phyloP scores from a whole-genome alignment of 495 filamentous ascomycete species.

The Pseudotulostoma volvatum region DNA sequence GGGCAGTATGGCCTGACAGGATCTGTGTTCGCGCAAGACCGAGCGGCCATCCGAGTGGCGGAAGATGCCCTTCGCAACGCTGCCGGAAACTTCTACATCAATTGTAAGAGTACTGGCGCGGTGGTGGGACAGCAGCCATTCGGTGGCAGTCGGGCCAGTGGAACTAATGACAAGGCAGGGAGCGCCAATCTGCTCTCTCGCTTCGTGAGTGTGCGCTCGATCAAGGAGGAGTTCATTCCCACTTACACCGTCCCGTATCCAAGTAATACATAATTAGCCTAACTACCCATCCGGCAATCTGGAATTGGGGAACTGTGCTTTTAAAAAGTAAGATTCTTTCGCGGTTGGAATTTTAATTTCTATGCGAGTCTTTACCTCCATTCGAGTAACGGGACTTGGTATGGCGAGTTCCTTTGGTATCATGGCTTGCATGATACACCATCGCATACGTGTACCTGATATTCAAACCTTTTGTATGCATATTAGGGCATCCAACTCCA shows the following conservation, averaged over 20 bases:
- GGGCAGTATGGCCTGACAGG: slow-evolving; percentile 69
- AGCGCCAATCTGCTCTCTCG: slow-evolving; percentile 56
- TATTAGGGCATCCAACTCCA: too few species aligned
- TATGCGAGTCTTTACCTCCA: too few species aligned
- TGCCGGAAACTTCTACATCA: slow-evolving; percentile 84
- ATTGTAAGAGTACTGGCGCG: slow-evolving; percentile 83
- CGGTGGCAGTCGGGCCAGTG: slow-evolving; percentile 69
- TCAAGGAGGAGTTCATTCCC: slow-evolving; percentile 79
- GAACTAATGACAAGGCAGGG: slow-evolving; percentile 87
- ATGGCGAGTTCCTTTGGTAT: too few species aligned
- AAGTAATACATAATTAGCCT: slow-evolving; percentile 44
- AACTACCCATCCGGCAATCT: too few species aligned
- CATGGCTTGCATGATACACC: too few species aligned
- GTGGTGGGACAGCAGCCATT: slow-evolving; percentile 90
- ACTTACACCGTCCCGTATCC: slow-evolving; percentile 59
- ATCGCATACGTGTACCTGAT: too few species aligned
- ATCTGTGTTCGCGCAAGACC: slow-evolving; percentile 59
- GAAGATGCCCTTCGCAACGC: slow-evolving; percentile 60
- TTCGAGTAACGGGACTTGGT: too few species aligned
- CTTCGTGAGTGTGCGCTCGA: slow-evolving; percentile 68
- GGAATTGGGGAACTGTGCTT: too few species aligned
- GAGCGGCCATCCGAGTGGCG: slow-evolving; percentile 46
- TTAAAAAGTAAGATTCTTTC: too few species aligned
- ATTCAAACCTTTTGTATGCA: too few species aligned
- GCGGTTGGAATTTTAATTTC: too few species aligned